Conservation (phyloP, 2,329 filamentous ascomycete species). For the Xylaria arbuscula region DNA sequence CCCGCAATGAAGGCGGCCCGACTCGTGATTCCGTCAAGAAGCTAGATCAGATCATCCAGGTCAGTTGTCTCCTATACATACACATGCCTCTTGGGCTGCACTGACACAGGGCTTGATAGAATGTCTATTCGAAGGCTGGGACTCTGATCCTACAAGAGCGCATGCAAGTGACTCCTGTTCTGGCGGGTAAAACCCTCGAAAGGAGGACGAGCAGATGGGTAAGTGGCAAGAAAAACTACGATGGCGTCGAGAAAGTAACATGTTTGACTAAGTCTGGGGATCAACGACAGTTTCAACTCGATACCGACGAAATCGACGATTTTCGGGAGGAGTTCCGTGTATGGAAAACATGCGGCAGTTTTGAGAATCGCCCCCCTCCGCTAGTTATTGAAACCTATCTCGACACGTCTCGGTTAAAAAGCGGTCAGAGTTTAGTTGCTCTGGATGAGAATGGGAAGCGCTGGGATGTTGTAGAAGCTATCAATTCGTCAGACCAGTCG, state of each 20-base stretch:
- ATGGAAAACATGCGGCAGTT: constrained; percentile 84
- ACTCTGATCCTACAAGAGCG: constrained; percentile 85
- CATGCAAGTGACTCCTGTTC: constrained; percentile 66
- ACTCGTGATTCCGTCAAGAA: constrained; percentile 78
- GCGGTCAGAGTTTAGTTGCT: constrained; percentile 87
- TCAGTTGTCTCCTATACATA: constrained; percentile 56
- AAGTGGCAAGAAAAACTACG: constrained; percentile 34
- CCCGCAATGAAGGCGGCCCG: constrained; percentile 58
- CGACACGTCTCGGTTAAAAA: constrained; percentile 80
- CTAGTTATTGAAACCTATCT: constrained; percentile 92
- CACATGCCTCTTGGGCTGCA: not conserved
- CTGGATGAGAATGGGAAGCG: constrained; percentile 90
- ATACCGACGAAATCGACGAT: constrained; percentile 91
- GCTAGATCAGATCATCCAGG: constrained; percentile 93
- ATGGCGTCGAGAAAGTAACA: not conserved
- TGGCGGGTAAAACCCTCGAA: constrained; percentile 47
- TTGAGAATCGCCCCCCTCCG: constrained; percentile 81
- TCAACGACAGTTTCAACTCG: constrained; percentile 83
- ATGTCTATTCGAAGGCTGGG: constrained; percentile 90
- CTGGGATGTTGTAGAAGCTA: constrained; percentile 89
- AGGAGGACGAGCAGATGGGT: constrained; percentile 51
- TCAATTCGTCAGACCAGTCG: constrained; percentile 71
- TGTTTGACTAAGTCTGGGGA: constrained; percentile 28
- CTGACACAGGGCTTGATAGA: constrained; percentile 62
- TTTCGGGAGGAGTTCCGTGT: constrained; percentile 82